Conservation (phyloP, 2,329 filamentous ascomycete genomes). For the Cercospora beticola region DNA sequence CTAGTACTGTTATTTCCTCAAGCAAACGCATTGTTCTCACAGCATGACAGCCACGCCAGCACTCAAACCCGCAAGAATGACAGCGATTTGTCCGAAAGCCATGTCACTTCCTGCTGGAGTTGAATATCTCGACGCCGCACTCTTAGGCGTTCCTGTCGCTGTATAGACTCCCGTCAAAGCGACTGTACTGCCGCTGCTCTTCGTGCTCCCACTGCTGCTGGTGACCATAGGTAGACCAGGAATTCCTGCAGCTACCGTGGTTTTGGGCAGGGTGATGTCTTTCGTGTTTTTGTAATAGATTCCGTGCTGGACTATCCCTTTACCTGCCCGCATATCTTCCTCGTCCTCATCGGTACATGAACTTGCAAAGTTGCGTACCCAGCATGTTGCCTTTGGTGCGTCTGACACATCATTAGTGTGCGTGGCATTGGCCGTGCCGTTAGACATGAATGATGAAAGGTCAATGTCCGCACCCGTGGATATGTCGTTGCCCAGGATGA, state of each 20-base stretch:
- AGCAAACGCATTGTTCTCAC: background rate
- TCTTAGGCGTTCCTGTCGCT: slow-evolving; percentile 39
- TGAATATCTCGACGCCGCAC: slow-evolving; percentile 16
- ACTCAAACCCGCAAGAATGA: background rate
- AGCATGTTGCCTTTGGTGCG: slow-evolving; percentile 57
- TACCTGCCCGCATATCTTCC: slow-evolving; percentile 48
- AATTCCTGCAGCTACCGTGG: slow-evolving; percentile 35
- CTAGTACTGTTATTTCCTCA: background rate
- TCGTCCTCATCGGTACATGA: slow-evolving; percentile 57
- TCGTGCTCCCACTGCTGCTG: slow-evolving; percentile 13
- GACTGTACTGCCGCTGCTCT: slow-evolving; percentile 15
- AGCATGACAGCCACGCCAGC: slow-evolving; percentile 2
- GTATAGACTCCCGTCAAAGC: slow-evolving; percentile 41
- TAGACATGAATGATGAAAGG: slow-evolving; percentile 46
- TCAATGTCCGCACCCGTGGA: slow-evolving; percentile 51
- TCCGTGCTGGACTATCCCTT: slow-evolving; percentile 61
- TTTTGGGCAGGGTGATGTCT: slow-evolving; percentile 41
- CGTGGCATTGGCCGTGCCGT: slow-evolving; percentile 59
- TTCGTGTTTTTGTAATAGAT: slow-evolving; percentile 50
- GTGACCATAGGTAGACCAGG: slow-evolving; percentile 36
- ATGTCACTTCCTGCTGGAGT: background rate
- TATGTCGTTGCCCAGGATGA: slow-evolving; percentile 52
- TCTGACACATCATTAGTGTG: slow-evolving; percentile 51
- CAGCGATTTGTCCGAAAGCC: background rate
- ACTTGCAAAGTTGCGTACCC: slow-evolving; percentile 52